phyloP scores from a whole-genome alignment of 1,284 basidiomycete species.

The Cryptococcus sp. region DNA sequence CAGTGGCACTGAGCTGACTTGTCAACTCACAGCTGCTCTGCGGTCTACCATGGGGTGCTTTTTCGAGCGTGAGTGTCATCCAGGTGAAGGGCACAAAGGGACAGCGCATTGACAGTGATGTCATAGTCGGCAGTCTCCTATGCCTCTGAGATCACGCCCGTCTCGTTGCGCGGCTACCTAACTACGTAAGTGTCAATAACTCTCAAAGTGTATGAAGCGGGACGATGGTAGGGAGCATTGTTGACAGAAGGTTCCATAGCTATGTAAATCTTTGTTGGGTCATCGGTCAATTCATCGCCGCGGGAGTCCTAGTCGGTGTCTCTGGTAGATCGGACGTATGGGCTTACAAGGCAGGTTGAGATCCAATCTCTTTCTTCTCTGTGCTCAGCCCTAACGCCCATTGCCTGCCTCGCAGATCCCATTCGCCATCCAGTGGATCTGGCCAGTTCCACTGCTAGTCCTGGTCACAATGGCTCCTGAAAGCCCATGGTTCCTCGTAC shows the following conservation, averaged over 20 bases:
- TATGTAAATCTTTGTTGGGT: conserved; percentile 58
- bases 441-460: too few species aligned
- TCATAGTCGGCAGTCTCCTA: conserved; percentile 45
- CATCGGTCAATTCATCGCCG: conserved; percentile 37
- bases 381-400: too few species aligned
- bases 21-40: conserved; percentile 16
- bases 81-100: background rate
- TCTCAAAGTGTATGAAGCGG: background rate
- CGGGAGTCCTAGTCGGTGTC: conserved; percentile 16
- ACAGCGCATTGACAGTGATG: too few species aligned
- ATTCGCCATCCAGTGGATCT: too few species aligned
- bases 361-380: background rate
- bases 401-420: conserved; percentile 14
- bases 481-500: too few species aligned
- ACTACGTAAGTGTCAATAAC: conserved; percentile 8
- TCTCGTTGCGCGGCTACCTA: conserved; percentile 29
- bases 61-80: conserved; percentile 17
- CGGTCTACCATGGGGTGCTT: conserved; percentile 54
- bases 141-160: conserved; percentile 54
- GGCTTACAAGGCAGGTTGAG: background rate
- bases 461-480: too few species aligned
- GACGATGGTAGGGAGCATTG: background rate
- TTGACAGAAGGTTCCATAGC: background rate
- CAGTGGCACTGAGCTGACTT: background rate
- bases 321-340: conserved; percentile 8